Base-by-base conservation (phyloP, 768 basidiomycete genomes). In the Cubamyces lactineus region DNA sequence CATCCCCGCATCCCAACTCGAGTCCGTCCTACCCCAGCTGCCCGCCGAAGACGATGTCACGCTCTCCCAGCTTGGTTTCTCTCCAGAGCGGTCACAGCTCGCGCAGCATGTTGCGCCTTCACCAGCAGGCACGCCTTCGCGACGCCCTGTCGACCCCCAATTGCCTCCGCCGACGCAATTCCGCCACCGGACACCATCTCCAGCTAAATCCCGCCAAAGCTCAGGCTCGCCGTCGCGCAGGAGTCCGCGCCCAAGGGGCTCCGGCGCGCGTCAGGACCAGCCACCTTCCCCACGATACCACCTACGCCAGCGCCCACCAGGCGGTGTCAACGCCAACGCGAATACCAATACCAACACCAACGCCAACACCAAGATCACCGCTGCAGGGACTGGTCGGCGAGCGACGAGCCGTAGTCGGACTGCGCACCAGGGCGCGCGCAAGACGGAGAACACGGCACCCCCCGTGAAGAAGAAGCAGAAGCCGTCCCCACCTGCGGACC, bases 11-110 rank as follows among this genome's bases (percentile, higher is more conserved):
- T 78, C 79, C 5, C 78, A 78, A 64, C 66, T 78, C 23, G 77
- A 80, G 56, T 75, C 63, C 16, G 38, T 59, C 13, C 55, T 63
- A 17, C 66, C 66, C 7, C 58, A 64, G 21, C 47, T 59, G 70
- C 30, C 77, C 76, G 46, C 52, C 66, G 41, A 57, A 39, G 74
- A 74, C 48, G 67, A 76, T 9, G 61, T 79, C 24, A 73, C 77
- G 13, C 78, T 74, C 68, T 76, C 78, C 12, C 76, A 72, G 43
- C 71, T 78, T 51, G 74, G 74, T 21, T 73, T 77, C 67, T 72
- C 72, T 26, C 55, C 71, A 12, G 65, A 57, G 53, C 61, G 49
- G 16, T 62, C 64, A 63, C 53, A 66, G 56, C 52, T 47, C 23
- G 17, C 52, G 17, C 40, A 50, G 45, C 42, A 47, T 48, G 13